phyloP scores from a whole-genome alignment of 1,284 basidiomycete species.

The Irpex sp. region DNA sequence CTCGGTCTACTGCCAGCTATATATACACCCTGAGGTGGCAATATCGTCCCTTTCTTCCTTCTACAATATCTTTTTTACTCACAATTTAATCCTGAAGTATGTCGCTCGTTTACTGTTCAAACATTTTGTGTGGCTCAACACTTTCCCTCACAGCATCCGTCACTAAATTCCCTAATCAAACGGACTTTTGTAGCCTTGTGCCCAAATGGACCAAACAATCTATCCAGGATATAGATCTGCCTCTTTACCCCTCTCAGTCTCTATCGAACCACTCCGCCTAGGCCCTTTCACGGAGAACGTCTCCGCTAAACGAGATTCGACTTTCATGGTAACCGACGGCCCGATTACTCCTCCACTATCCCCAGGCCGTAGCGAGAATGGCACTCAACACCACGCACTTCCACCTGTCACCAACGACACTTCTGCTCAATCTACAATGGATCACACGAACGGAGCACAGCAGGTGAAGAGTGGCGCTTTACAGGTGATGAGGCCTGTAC shows the following conservation, averaged over 20 bases:
- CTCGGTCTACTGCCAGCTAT: not conserved
- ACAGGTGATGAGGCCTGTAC: not conserved
- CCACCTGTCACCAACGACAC: not conserved
- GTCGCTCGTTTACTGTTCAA: not conserved
- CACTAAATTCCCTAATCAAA: not conserved
- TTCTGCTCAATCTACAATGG: slow-evolving; percentile 26
- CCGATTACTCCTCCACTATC: slow-evolving; percentile 39
- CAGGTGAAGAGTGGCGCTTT: not conserved
- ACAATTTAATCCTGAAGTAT: not conserved
- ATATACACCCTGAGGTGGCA: not conserved
- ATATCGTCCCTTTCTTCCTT: not conserved
- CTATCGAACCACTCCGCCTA: not conserved
- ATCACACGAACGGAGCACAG: slow-evolving; percentile 13
- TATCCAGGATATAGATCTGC: not conserved
- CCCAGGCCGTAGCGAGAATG: slow-evolving; percentile 32
- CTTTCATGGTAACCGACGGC: slow-evolving; percentile 32
- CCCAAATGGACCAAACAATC: not conserved
- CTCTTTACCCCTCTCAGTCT: not conserved
- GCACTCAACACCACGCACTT: slow-evolving; percentile 13
- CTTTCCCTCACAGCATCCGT: not conserved
- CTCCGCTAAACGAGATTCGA: not conserved
- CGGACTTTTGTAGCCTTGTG: not conserved
- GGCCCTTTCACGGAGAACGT: not conserved
- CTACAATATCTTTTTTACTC: not conserved
- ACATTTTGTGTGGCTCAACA: not conserved